Evolutionary conservation across 2,329 filamentous ascomycete species (phyloP).

Genomic region (Aspergillus uvarum): DNA sequence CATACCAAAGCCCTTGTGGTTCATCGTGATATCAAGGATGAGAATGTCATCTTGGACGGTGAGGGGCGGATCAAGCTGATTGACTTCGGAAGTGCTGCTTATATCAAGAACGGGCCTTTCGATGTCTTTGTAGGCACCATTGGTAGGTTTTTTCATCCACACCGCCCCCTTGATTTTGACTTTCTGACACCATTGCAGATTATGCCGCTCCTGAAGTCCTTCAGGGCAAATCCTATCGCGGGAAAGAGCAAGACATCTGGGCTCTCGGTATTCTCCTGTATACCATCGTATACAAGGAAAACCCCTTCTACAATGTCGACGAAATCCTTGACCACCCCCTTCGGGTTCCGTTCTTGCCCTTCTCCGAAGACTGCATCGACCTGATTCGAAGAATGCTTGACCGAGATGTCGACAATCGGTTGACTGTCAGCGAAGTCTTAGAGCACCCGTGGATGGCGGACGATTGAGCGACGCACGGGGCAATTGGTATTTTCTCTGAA

Average conservation of each 20-base stretch:
- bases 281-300: slow-evolving; percentile 99
- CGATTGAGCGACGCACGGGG: slow-evolving; percentile 14
- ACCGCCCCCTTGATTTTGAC: slow-evolving; percentile 9
- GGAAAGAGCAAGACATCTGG: slow-evolving; percentile 98
- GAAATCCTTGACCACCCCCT: slow-evolving; percentile 98
- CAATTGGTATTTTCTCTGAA: slow-evolving; percentile 1
- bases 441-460: slow-evolving; percentile 74
- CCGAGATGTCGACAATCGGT: slow-evolving; percentile 76
- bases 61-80: slow-evolving; percentile 96
- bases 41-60: slow-evolving; percentile 94
- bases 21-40: slow-evolving; percentile 97
- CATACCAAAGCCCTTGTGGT: slow-evolving; percentile 90
- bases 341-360: slow-evolving; percentile 69
- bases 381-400: slow-evolving; percentile 90
- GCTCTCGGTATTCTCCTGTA: slow-evolving; percentile 94
- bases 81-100: slow-evolving; percentile 96
- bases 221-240: slow-evolving; percentile 84
- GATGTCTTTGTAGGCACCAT: slow-evolving; percentile 99
- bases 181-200: slow-evolving; percentile 57
- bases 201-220: slow-evolving; percentile 98
- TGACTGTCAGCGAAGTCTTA: slow-evolving; percentile 84
- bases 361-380: slow-evolving; percentile 83
- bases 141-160: slow-evolving; percentile 58
- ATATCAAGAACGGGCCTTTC: slow-evolving; percentile 97
- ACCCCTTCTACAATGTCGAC: slow-evolving; percentile 97